Evolutionary conservation across 495 filamentous ascomycete species (phyloP), one percentile per base, ranked within the genome.

Genomic region (Aeminium ludgeri): DNA sequence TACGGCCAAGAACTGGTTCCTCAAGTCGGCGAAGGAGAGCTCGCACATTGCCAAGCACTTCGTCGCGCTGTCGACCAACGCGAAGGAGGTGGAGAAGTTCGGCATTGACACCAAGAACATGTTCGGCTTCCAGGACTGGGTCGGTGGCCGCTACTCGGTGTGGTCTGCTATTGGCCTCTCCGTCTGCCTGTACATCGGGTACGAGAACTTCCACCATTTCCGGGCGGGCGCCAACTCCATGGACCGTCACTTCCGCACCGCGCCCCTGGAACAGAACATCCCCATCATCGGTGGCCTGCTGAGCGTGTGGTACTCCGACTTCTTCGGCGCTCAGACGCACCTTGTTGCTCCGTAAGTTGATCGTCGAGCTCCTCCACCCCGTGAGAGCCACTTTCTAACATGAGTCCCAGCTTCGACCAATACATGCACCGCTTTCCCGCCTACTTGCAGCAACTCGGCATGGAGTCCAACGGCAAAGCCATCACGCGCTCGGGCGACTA

Each of bases 391-490:
- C 30, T 43, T 46, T 31, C 27, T 33, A 15, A 20, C 28, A 12
- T 27, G 35, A 40, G 13, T 46, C 29, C 1, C 45, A 78, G 74
- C 50, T 97, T 96, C 64, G 89, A 97, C 65, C 89, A 97, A 65
- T 97, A 97, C 65, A 76, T 97, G 53, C 83, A 92, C 72, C 82
- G 89, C 41, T 96, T 97, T 80, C 86, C 89, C 12, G 89, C 89
- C 46, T 97, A 97, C 66, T 81, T 97, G 23, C 89, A 97, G 65
- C 89, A 97, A 63, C 71, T 97, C 35, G 96, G 86, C 48, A 97
- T 97, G 89, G 89, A 97, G 67, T 96, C 91, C 53, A 97, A 97
- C 63, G 89, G 89, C 53, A 97, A 97, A 71, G 82, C 84, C 41
- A 83, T 96, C 60, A 93, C 89, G 45, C 84, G 87, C 37, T 74